These are phyloP conservation scores for Neodidymelliopsis sp. DNA, from an alignment of 2,329 filamentous ascomycete genomes.

Conservation along the genomic window DNA sequence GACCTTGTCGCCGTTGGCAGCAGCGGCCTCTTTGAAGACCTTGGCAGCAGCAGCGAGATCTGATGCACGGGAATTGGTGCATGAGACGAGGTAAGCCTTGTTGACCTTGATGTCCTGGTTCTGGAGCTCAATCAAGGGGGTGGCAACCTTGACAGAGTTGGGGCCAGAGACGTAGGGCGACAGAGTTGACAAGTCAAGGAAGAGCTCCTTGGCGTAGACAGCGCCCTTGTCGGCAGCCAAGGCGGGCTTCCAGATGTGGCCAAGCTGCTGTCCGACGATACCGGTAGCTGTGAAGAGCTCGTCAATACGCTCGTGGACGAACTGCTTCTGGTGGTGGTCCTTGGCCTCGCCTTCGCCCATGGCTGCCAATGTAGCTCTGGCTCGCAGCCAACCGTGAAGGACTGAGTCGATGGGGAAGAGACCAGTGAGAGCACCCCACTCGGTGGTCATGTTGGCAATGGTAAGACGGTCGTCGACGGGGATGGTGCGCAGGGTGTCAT, in stretches of 20 bases:
- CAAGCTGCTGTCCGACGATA: constrained; percentile 44
- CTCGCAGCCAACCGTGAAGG: constrained; percentile 76
- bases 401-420: constrained; percentile 82
- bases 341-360: constrained; percentile 62
- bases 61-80: constrained; percentile 84
- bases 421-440: constrained; percentile 78
- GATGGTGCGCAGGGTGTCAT: constrained; percentile 77
- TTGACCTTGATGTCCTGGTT: constrained; percentile 77
- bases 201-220: constrained; percentile 82
- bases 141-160: constrained; percentile 89
- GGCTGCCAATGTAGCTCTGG: constrained; percentile 76
- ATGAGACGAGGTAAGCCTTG: constrained; percentile 87
- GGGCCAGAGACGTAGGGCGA: constrained; percentile 86
- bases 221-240: constrained; percentile 77
- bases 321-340: constrained; percentile 62
- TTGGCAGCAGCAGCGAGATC: constrained; percentile 83
- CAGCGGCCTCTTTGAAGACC: constrained; percentile 82
- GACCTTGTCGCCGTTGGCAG: constrained; percentile 63
- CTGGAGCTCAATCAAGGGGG: constrained; percentile 76
- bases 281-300: constrained; percentile 64
- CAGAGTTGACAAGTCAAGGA: constrained; percentile 81
- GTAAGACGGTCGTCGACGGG: constrained; percentile 76
- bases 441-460: constrained; percentile 82
- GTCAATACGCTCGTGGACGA: constrained; percentile 78
- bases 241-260: constrained; percentile 60